Base-by-base conservation (phyloP, 163 green algal species). In the Scenedesmus sp. region DNA sequence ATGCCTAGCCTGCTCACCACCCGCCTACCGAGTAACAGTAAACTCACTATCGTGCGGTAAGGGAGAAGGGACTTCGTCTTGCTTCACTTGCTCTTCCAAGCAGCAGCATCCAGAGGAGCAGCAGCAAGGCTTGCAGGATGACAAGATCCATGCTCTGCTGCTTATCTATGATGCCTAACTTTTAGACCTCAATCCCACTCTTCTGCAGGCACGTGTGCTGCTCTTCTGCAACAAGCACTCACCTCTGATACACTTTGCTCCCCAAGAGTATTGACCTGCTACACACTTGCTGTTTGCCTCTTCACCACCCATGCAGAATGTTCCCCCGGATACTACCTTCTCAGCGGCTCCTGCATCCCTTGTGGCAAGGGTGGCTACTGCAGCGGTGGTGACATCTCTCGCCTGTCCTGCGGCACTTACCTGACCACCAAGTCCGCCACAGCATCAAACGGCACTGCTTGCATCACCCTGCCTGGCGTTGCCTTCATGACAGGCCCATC, bases 381-480 rank as follows among this genome's bases (percentile, higher is more conserved):
- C 54, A 8, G 54, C 52, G 82, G 54, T 4, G 62, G 12, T 70
- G 62, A 18, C 8, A 18, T 15, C 2, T 57, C 79, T n/a, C 54
- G 55, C 34, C 3, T 62, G 34, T 62, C 34, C 46, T 85, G 79
- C 13, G 79, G 79, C 79, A 59, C 5, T 26, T 26, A 52, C 15
- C 54, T 87, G 4, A 87, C 55, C 16, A 87, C 82, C 16, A 56
- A 67, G 46, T 70, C 82, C 6, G n/a, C 54, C 15, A 46, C 16
- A 87, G 82, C 82, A 67, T 15, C 54, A 13, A 20, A 46, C 16
- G 54, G 2, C 52, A 87, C 16, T 54, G 34, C 82, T 18, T 87
- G 82, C 82, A 87, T 87, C 82, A 87, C 82, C 82, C 55, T 70
- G 55, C 82, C 82, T 55, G 82, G 82, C 20, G 54, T 67, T 23